phyloP scores from a whole-genome alignment of 768 basidiomycete species.

The Flagelloscypha sp. region DNA sequence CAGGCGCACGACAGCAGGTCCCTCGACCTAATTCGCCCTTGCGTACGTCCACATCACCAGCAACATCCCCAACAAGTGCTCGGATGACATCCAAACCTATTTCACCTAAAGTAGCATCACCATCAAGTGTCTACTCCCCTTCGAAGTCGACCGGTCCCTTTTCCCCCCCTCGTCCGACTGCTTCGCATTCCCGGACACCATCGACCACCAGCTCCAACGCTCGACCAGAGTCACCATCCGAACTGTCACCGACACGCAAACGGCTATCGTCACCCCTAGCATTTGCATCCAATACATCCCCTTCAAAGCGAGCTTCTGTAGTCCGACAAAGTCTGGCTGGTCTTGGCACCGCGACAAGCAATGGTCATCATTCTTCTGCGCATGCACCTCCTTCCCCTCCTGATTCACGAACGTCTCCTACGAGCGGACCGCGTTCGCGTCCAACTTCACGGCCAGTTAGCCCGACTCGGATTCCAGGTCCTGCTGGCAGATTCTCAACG shows the following conservation, averaged over 20 bases:
- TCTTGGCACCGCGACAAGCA: slow-evolving; percentile 30
- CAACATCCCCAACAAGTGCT: slow-evolving; percentile 31
- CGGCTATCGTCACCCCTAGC: slow-evolving; percentile 46
- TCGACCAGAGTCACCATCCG: slow-evolving; percentile 20
- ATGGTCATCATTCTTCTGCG: slow-evolving; percentile 22
- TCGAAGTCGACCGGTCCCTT: slow-evolving; percentile 39
- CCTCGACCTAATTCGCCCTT: slow-evolving; percentile 42
- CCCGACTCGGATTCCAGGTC: too few species aligned
- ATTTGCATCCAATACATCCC: too few species aligned
- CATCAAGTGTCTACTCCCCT: too few species aligned
- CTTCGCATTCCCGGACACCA: slow-evolving; percentile 31
- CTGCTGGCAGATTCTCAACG: slow-evolving; percentile 28
- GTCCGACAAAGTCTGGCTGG: slow-evolving; percentile 31
- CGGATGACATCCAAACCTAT: slow-evolving; percentile 33
- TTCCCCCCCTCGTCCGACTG: slow-evolving; percentile 23
- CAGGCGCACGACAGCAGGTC: slow-evolving; percentile 29
- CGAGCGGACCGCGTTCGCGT: slow-evolving; percentile 7
- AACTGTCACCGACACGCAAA: slow-evolving; percentile 28
- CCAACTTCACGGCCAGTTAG: not conserved
- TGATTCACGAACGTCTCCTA: slow-evolving; percentile 15
- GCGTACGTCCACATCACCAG: slow-evolving; percentile 39
- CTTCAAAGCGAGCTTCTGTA: slow-evolving; percentile 23
- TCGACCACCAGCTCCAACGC: slow-evolving; percentile 36
- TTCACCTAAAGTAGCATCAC: too few species aligned
- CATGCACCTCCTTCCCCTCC: slow-evolving; percentile 23